These are phyloP conservation scores for Termitomyces sp. DNA, from an alignment of 768 basidiomycete genomes.

Conservation along the genomic window DNA sequence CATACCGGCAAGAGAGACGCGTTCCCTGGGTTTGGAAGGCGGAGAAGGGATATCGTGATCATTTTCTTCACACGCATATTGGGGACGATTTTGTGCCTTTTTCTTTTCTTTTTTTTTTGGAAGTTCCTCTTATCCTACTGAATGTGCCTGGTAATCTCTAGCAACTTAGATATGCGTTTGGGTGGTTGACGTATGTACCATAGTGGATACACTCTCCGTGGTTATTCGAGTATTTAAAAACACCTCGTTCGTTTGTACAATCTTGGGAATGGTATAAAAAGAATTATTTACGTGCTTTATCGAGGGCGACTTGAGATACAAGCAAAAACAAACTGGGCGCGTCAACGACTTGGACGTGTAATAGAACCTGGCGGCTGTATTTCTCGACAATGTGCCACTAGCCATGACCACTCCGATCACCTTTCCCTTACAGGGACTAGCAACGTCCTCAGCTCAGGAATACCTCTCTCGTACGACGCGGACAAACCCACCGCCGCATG, in stretches of 20 bases:
- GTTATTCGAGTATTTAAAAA: slow-evolving; percentile 4
- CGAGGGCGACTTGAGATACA: background rate
- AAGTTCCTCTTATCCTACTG: slow-evolving; percentile 7
- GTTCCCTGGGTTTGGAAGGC: slow-evolving; percentile 4
- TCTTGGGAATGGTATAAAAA: slow-evolving; percentile 4
- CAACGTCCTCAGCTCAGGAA: slow-evolving; percentile 37
- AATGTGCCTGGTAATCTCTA: slow-evolving; percentile 14
- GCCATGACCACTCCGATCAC: slow-evolving; percentile 18
- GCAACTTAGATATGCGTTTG: slow-evolving; percentile 11
- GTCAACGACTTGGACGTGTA: slow-evolving; percentile 6
- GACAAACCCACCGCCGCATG: slow-evolving; percentile 17
- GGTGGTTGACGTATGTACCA: slow-evolving; percentile 11
- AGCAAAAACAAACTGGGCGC: slow-evolving; percentile 5
- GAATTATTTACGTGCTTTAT: background rate
- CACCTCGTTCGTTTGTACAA: slow-evolving; percentile 1
- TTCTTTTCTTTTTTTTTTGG: slow-evolving; percentile 14
- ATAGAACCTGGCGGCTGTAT: background rate
- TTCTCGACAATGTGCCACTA: slow-evolving; percentile 7
- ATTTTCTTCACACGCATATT: slow-evolving; percentile 9
- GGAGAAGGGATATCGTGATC: slow-evolving; percentile 9
- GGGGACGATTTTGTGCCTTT: slow-evolving; percentile 11
- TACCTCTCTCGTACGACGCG: slow-evolving; percentile 29
- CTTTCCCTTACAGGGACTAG: slow-evolving; percentile 36
- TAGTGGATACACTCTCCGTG: slow-evolving; percentile 11
- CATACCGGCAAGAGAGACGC: slow-evolving; percentile 1